Evolutionary conservation across 2,329 filamentous ascomycete genomes (phyloP), one percentile per base, ranked within the genome.

Genomic region (Coniochaeta sp.): DNA sequence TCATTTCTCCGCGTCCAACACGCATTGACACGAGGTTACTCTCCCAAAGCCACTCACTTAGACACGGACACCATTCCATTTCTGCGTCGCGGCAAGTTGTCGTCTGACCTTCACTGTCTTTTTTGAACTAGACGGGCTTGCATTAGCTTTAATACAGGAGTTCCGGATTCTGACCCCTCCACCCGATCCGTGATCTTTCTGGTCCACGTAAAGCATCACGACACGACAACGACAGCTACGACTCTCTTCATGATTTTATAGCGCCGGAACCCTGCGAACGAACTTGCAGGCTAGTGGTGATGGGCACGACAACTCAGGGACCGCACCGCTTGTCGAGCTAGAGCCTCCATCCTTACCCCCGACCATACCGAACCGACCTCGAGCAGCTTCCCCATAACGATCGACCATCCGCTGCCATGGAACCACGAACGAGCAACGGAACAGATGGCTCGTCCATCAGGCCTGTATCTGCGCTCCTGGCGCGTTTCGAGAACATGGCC

Each of bases 381-480:
- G 38, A 14, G 18, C 33, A 42, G 20, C 14, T 24, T 12, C 12
- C 26, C 20, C 35, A 10, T 40, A n/a, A n/a, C n/a, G n/a, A 24
- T 26, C 38, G 12, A 22, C 33, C 33, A 22, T 42, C 53, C 51
- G 52, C 52, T 54, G 60, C 54, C 61, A 77, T 78, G 74, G 71
- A 73, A 56, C 67, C 72, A 56, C 59, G 68, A 55, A 61, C 61
- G 51, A 69, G 73, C 57, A 74, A 88, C 60, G 85, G 81, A 69
- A 83, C 83, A 53, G 88, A 91, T 75, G 86, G 79, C 71, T 86
- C 86, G 53, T 91, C 88, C 57, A 83, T 91, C 61, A 89, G 85
- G 72, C 87, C 89, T 24, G 88, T 94, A 49, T 94, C 89, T 49
- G 91, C 88, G 49, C 75, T 94, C 55, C 80, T 85, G 55, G 89